These are phyloP conservation scores for Turritis glabra DNA, from an alignment of 345 rosid genomes.

Conservation along the genomic window DNA sequence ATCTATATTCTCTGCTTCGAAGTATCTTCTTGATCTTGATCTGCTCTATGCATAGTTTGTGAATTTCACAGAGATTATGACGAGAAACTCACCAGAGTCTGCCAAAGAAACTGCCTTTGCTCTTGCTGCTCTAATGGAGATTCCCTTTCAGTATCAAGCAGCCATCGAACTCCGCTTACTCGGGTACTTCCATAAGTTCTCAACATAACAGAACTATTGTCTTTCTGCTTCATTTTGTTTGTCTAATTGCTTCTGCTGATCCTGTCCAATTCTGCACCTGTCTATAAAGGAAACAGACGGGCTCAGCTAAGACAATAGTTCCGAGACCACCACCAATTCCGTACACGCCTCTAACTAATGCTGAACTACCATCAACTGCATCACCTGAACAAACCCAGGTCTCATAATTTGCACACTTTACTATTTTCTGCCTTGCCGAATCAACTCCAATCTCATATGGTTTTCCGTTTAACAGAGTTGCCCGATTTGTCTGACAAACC, in stretches of 20 bases:
- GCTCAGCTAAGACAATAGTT: constrained; percentile 50
- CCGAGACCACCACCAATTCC: constrained; percentile 72
- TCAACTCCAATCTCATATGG: constrained; percentile 16
- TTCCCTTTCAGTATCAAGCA: constrained; percentile 81
- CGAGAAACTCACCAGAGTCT: constrained; percentile 40
- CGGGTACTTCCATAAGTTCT: constrained; percentile 50
- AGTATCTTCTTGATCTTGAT: constrained; percentile 12
- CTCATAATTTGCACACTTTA: not conserved
- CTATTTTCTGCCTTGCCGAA: constrained; percentile 12
- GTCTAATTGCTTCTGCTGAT: constrained; percentile 1
- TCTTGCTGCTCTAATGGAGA: constrained; percentile 91
- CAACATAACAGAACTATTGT: constrained; percentile 9
- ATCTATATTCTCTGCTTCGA: not conserved
- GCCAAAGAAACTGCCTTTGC: constrained; percentile 87
- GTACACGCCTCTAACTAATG: constrained; percentile 31
- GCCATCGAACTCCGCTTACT: constrained; percentile 54
- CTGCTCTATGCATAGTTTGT: constrained; percentile 58
- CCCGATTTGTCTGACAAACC: constrained; percentile 65
- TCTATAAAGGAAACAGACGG: constrained; percentile 47
- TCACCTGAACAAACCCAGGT: constrained; percentile 60
- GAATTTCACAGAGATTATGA: constrained; percentile 77
- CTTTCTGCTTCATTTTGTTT: not conserved
- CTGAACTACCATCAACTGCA: constrained; percentile 17
- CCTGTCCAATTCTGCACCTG: not conserved
- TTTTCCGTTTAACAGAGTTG: constrained; percentile 46